Evolutionary conservation across 1,284 basidiomycete genomes (phyloP).

Genomic region (Sanguinoderma infundibulare): DNA sequence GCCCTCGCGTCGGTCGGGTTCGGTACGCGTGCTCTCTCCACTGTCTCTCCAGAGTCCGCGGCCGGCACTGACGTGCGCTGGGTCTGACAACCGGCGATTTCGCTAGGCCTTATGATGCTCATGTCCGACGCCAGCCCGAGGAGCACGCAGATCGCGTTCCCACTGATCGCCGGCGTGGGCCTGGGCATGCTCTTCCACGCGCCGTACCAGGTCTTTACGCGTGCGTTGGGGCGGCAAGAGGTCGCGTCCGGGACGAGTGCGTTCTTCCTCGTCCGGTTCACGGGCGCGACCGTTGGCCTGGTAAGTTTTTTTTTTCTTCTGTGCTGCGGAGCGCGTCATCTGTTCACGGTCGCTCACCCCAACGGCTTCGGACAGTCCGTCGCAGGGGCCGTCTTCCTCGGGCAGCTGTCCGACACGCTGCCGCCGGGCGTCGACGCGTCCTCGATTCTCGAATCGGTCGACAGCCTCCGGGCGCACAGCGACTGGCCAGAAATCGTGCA

Average conservation of each 20-base stretch:
- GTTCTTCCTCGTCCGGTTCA: constrained; percentile 84
- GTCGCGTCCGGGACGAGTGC: constrained; percentile 81
- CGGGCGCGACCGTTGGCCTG: constrained; percentile 78
- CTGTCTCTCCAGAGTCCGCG: too few species aligned
- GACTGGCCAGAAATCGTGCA: constrained; percentile 34
- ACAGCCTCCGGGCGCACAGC: constrained; percentile 46
- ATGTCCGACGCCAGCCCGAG: constrained; percentile 56
- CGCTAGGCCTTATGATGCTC: constrained; percentile 64
- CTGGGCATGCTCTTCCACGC: constrained; percentile 83
- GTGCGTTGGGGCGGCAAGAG: constrained; percentile 62
- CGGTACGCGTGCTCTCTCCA: constrained; percentile 52
- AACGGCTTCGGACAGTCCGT: constrained; percentile 58
- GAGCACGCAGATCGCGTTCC: constrained; percentile 54
- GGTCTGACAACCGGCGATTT: too few species aligned
- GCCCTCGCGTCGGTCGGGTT: constrained; percentile 70
- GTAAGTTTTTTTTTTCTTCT: constrained; percentile 46
- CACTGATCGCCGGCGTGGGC: constrained; percentile 75
- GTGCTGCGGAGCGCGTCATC: constrained; percentile 21
- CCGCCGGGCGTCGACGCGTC: constrained; percentile 55
- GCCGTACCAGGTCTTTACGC: constrained; percentile 77
- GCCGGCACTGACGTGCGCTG: too few species aligned
- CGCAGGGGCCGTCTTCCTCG: constrained; percentile 75
- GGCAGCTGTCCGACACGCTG: constrained; percentile 49
- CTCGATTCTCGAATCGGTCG: constrained; percentile 57
- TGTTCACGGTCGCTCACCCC: constrained; percentile 13